Percentiles rank a stretch among this genome's conserved stretches.
These are phyloP conservation scores for Erysimum cheiranthoides DNA, from an alignment of 345 rosid species.

Conservation along the genomic window DNA sequence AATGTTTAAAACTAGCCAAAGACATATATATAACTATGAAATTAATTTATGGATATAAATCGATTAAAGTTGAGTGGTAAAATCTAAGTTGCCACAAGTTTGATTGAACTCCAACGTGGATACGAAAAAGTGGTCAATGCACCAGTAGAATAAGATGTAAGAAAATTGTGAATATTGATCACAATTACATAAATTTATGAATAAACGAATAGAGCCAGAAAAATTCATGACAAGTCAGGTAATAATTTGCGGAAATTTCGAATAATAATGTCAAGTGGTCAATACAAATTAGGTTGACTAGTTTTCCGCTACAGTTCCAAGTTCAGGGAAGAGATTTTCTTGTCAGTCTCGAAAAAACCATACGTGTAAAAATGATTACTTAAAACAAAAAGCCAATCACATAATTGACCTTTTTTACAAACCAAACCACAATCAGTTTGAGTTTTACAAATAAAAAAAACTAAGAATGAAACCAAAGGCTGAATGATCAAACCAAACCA, in stretches of 20 bases:
- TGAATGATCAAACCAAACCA: constrained; percentile 46
- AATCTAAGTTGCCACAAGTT: neutral
- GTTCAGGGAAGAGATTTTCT: neutral
- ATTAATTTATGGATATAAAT: neutral
- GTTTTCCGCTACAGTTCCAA: neutral
- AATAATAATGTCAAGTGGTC: constrained; percentile 1
- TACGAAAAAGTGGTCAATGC: neutral
- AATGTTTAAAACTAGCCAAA: too few relatives aligned
- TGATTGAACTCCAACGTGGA: neutral
- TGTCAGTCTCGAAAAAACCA: constrained; percentile 20
- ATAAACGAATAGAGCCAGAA: neutral
- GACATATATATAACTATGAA: too few relatives aligned
- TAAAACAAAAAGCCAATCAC: constrained; percentile 52
- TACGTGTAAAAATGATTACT: constrained; percentile 34
- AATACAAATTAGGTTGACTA: constrained; percentile 15
- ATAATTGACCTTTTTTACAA: constrained; percentile 56
- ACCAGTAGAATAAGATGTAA: neutral
- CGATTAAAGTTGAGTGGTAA: neutral
- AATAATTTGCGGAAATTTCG: neutral
- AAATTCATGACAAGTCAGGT: neutral
- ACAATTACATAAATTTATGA: neutral
- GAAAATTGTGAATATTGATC: neutral
- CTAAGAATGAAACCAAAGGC: constrained; percentile 22
- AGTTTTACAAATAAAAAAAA: constrained; percentile 11
- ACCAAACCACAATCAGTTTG: constrained; percentile 32